These are phyloP conservation scores for Tylopilus plumbeoviolaceoides DNA, from an alignment of 768 basidiomycete species.

Conservation along the genomic window DNA sequence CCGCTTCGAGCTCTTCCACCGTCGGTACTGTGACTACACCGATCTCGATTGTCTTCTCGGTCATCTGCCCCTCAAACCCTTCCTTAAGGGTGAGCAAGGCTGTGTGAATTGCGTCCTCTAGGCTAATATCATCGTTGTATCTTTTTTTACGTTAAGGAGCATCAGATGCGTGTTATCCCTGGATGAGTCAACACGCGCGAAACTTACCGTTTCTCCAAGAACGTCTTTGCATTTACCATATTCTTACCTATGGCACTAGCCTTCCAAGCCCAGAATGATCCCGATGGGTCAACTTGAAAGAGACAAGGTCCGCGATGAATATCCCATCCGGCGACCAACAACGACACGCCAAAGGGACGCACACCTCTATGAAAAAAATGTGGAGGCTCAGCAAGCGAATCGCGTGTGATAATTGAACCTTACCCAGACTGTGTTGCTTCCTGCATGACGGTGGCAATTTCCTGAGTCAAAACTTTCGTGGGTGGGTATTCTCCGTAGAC, in stretches of 20 bases:
- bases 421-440: slow-evolving; percentile 98
- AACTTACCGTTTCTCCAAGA: slow-evolving; percentile 93
- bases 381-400: slow-evolving; percentile 28
- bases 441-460: slow-evolving; percentile 98
- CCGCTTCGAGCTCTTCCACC: slow-evolving; percentile 50
- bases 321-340: slow-evolving; percentile 97
- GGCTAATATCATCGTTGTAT: slow-evolving; percentile 98
- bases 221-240: slow-evolving; percentile 99
- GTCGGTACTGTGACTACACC: slow-evolving; percentile 93
- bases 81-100: slow-evolving; percentile 97
- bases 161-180: slow-evolving; percentile 14
- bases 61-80: slow-evolving; percentile 99
- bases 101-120: slow-evolving; percentile 98
- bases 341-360: slow-evolving; percentile 95
- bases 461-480: slow-evolving; percentile 92
- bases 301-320: slow-evolving; percentile 90
- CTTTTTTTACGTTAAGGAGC: slow-evolving; percentile 54
- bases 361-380: slow-evolving; percentile 72
- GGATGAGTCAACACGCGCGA: slow-evolving; percentile 22
- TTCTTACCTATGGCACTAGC: slow-evolving; percentile 99
- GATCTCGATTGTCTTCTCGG: slow-evolving; percentile 99
- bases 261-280: slow-evolving; percentile 99
- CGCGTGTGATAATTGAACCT: slow-evolving; percentile 29
- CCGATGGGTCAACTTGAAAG: slow-evolving; percentile 98
- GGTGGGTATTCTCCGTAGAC: slow-evolving; percentile 98